phyloP scores from a whole-genome alignment of 2,329 filamentous ascomycete genomes.

The Pseudopithomyces chartarum region DNA sequence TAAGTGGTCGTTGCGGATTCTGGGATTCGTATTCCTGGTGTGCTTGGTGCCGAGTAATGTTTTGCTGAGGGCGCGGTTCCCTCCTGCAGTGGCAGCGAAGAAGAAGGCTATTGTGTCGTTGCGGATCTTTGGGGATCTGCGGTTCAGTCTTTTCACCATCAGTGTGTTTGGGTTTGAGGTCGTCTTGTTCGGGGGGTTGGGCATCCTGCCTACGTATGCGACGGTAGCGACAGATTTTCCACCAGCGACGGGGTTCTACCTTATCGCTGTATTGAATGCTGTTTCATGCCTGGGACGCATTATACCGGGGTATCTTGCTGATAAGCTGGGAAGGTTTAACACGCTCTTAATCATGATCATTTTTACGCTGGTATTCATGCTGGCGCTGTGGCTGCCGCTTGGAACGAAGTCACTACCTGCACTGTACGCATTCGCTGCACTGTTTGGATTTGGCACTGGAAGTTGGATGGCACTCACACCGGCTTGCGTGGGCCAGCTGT shows the following conservation, averaged over 20 bases:
- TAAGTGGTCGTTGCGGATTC: constrained; percentile 44
- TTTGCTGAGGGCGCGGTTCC: constrained; percentile 42
- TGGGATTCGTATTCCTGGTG: constrained; percentile 43
- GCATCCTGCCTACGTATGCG: constrained; percentile 48
- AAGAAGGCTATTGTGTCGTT: constrained; percentile 43
- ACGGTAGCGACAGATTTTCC: constrained; percentile 43
- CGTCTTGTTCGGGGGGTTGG: constrained; percentile 48
- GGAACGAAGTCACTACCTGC: constrained; percentile 35
- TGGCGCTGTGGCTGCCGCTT: constrained; percentile 43
- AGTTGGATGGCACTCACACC: constrained; percentile 52
- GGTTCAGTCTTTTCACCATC: constrained; percentile 43
- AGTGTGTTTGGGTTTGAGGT: constrained; percentile 44
- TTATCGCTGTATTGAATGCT: constrained; percentile 48
- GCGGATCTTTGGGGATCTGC: constrained; percentile 37
- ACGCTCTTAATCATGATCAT: constrained; percentile 44
- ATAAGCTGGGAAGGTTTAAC: constrained; percentile 50
- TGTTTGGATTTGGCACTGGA: constrained; percentile 56
- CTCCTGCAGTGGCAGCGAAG: constrained; percentile 32
- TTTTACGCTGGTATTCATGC: constrained; percentile 42
- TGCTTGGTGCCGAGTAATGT: constrained; percentile 41
- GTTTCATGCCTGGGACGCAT: constrained; percentile 48
- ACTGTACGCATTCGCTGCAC: constrained; percentile 47
- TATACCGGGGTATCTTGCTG: constrained; percentile 46
- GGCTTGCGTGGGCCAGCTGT: constrained; percentile 55
- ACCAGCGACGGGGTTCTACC: constrained; percentile 39